Evolutionary conservation across 1,284 basidiomycete species (phyloP).

Genomic region (Leccinum pallidistipes): DNA sequence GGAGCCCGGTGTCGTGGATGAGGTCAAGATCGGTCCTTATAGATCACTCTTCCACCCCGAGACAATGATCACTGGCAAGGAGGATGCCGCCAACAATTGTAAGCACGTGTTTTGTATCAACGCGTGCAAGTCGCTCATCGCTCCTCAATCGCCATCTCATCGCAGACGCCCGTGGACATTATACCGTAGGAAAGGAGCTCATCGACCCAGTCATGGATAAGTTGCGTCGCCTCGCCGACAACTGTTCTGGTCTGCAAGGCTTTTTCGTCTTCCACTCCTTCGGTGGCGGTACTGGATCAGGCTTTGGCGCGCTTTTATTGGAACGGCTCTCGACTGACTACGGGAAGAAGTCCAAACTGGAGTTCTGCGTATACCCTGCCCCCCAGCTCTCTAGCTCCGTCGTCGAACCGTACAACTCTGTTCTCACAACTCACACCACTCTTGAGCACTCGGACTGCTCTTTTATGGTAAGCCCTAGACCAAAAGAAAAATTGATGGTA

Average conservation of each 20-base stretch:
- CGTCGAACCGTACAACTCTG: conserved; percentile 99
- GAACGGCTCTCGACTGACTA: conserved; percentile 97
- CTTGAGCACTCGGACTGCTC: conserved; percentile 99
- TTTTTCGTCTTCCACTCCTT: conserved; percentile 99
- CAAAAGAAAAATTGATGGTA: not conserved
- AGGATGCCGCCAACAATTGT: conserved; percentile 99
- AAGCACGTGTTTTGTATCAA: conserved; percentile 34
- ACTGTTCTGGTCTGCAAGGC: conserved; percentile 97
- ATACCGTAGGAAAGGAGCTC: conserved; percentile 96
- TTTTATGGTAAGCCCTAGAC: conserved; percentile 72
- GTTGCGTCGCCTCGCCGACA: conserved; percentile 94
- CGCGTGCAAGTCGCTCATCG: conserved; percentile 16
- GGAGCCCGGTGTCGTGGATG: conserved; percentile 95
- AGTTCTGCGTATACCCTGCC: conserved; percentile 98
- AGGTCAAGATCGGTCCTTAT: conserved; percentile 94
- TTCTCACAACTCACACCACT: conserved; percentile 98
- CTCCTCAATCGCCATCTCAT: conserved; percentile 10
- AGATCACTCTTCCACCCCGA: conserved; percentile 98
- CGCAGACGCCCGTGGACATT: conserved; percentile 95
- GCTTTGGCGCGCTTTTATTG: conserved; percentile 96
- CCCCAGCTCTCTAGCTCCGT: conserved; percentile 94
- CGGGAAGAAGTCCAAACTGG: conserved; percentile 99
- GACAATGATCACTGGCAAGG: conserved; percentile 98
- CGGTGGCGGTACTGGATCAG: conserved; percentile 98
- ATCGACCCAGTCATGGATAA: conserved; percentile 95